phyloP scores from a whole-genome alignment of 1,139 yeast species.

The Candida sp. region DNA sequence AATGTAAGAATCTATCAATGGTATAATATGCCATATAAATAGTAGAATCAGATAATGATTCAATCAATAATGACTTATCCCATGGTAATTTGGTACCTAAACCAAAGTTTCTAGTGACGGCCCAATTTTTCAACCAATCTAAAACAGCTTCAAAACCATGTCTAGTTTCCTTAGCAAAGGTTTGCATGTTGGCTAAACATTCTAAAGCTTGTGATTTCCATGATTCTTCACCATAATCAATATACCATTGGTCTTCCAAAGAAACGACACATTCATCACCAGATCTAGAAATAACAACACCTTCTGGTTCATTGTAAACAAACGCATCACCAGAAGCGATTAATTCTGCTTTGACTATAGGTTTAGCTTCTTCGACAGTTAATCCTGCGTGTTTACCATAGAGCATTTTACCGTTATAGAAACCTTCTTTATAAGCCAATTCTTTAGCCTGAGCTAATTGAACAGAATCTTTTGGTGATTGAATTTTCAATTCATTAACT shows the following conservation, averaged over 20 bases:
- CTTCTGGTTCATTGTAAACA: constrained; percentile 93
- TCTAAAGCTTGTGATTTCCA: constrained; percentile 90
- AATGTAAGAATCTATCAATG: constrained; percentile 79
- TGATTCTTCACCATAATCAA: constrained; percentile 92
- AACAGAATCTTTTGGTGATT: constrained; percentile 89
- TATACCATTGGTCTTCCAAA: constrained; percentile 97
- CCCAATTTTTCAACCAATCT: constrained; percentile 99
- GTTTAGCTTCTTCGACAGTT: constrained; percentile 88
- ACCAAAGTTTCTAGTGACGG: constrained; percentile 95
- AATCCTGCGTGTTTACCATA: constrained; percentile 84
- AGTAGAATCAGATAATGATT: constrained; percentile 94
- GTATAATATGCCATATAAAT: constrained; percentile 97
- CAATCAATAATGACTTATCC: constrained; percentile 93
- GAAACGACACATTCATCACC: constrained; percentile 98
- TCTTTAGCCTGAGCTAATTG: constrained; percentile 93
- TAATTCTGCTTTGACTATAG: constrained; percentile 80
- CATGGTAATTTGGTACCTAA: constrained; percentile 96
- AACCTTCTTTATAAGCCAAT: constrained; percentile 94
- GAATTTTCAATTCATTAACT: constrained; percentile 85
- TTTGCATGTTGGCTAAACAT: constrained; percentile 73
- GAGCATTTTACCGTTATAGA: constrained; percentile 81
- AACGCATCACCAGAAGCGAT: constrained; percentile 78
- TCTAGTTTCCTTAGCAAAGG: constrained; percentile 80
- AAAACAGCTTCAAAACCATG: constrained; percentile 93
- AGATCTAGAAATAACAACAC: constrained; percentile 84